Percentiles rank a stretch among this genome's conserved stretches.
Evolutionary conservation across 176 grass and related monocot species (phyloP).

Genomic region (Neostapfia colusana): DNA sequence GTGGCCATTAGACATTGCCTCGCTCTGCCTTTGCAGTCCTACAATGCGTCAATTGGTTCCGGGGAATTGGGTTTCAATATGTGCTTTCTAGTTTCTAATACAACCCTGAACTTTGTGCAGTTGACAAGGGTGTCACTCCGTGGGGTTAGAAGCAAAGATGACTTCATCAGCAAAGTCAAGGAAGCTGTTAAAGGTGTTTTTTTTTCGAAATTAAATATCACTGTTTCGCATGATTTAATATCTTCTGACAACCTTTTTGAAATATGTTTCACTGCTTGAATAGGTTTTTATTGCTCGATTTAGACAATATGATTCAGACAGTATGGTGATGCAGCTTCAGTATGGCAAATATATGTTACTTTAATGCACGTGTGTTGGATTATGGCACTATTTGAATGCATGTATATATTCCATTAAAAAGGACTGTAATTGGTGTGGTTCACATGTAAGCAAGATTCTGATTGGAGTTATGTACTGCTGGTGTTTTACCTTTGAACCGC

Average conservation of each 20-base stretch:
- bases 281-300: neutral
- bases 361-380: neutral
- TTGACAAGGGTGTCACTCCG: slow-evolving; percentile 57
- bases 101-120: slow-evolving; percentile 39
- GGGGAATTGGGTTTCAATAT: neutral
- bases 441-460: neutral
- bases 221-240: neutral
- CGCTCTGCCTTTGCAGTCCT: neutral
- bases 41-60: neutral
- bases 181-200: slow-evolving; percentile 58
- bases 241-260: neutral
- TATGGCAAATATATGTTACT: neutral
- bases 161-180: slow-evolving; percentile 60
- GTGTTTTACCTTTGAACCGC: neutral
- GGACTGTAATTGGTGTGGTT: neutral
- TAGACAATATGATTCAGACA: neutral
- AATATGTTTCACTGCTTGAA: neutral
- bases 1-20: neutral
- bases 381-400: neutral
- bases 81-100: slow-evolving; percentile 25
- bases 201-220: too few species aligned
- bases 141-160: slow-evolving; percentile 65
- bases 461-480: neutral
- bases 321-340: neutral
- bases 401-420: neutral